A percentile compares a stretch with the other conserved stretches of the same genome.
phyloP scores from a whole-genome alignment of 495 filamentous ascomycete genomes.

The Tuber borchii region DNA sequence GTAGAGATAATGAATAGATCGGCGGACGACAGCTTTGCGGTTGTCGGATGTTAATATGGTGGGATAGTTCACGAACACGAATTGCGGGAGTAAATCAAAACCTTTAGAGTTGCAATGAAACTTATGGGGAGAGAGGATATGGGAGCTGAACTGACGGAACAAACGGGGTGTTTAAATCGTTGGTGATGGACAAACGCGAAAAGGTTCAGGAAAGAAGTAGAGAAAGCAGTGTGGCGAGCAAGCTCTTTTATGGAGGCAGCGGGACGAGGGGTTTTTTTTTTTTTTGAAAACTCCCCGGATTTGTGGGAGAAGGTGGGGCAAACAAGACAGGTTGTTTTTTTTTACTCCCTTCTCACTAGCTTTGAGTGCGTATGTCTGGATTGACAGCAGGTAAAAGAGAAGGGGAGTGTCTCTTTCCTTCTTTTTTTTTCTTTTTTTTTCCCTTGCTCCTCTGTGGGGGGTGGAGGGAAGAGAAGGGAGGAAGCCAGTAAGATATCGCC shows the following conservation, averaged over 20 bases:
- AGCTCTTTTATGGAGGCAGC: constrained; percentile 3
- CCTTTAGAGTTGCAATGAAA: not conserved
- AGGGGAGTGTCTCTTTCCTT: constrained; percentile 7
- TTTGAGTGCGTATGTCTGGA: not conserved
- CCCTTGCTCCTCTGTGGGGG: not conserved
- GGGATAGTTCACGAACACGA: not conserved
- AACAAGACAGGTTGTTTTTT: constrained; percentile 17
- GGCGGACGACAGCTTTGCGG: constrained; percentile 32
- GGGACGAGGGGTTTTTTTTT: constrained; percentile 11
- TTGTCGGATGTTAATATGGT: constrained; percentile 7
- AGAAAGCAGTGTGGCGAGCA: constrained; percentile 1
- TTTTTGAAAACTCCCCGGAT: constrained; percentile 25
- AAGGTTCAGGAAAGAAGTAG: constrained; percentile 18
- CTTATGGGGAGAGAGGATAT: not conserved
- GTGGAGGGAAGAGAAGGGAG: not conserved
- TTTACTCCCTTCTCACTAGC: not conserved
- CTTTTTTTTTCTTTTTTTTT: not conserved
- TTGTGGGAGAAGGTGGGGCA: constrained; percentile 24
- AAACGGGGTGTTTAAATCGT: constrained; percentile 7
- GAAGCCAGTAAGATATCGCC: not conserved
- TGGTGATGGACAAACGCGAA: constrained; percentile 9
- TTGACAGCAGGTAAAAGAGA: not conserved
- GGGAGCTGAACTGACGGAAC: constrained; percentile 13
- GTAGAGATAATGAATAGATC: constrained; percentile 11
- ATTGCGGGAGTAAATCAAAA: not conserved